Conservation (phyloP, 305 asterid genomes). For the Fraxinus greggii region DNA sequence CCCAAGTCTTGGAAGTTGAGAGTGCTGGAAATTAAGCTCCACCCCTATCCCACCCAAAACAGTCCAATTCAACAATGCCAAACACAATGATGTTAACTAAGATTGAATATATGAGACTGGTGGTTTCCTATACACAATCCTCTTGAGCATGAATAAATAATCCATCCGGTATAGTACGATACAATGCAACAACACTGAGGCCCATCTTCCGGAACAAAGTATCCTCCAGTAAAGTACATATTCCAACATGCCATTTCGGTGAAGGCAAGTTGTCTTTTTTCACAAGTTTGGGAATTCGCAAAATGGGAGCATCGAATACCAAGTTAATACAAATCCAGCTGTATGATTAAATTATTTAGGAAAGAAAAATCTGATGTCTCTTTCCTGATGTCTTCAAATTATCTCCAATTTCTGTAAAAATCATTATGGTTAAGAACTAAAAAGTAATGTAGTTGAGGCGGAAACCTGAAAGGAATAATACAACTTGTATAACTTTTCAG, state of each 20-base stretch:
- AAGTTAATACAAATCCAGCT: constrained; percentile 28
- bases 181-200: constrained; percentile 19
- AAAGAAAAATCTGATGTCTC: constrained; percentile 18
- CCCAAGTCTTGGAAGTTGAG: neutral
- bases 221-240: constrained; percentile 15
- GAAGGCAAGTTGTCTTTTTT: neutral
- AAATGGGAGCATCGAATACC: neutral
- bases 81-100: neutral
- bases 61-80: constrained; percentile 8
- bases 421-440: neutral
- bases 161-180: neutral
- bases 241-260: constrained; percentile 22
- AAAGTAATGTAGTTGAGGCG: neutral
- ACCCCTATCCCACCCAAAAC: neutral
- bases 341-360: constrained; percentile 26
- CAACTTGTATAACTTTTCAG: neutral
- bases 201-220: constrained; percentile 16
- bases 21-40: neutral
- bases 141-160: neutral
- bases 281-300: neutral
- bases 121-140: neutral
- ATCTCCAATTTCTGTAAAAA: constrained; percentile 29
- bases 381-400: constrained; percentile 29
- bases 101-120: neutral
- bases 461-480: neutral